phyloP scores from a whole-genome alignment of 2,329 filamentous ascomycete genomes.

The Metarhizium sp. region DNA sequence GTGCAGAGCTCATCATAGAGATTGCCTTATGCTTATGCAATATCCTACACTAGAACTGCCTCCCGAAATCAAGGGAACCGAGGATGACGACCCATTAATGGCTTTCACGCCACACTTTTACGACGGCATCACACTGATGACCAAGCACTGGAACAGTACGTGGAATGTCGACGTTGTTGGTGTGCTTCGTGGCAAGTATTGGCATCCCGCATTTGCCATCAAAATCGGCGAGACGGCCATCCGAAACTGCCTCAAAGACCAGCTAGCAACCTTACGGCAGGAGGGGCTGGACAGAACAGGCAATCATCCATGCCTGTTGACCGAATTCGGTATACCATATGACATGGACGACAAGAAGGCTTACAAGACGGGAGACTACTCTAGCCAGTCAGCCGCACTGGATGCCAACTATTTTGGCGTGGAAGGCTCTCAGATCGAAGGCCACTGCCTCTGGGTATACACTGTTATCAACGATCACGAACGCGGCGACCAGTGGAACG shows the following conservation, averaged over 20 bases:
- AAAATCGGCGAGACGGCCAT: slow-evolving; percentile 91
- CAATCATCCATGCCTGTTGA: slow-evolving; percentile 79
- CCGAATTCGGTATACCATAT: slow-evolving; percentile 95
- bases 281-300: slow-evolving; percentile 88
- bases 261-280: slow-evolving; percentile 70
- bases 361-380: slow-evolving; percentile 92
- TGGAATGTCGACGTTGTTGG: slow-evolving; percentile 98
- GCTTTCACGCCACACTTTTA: slow-evolving; percentile 95
- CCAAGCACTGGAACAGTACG: slow-evolving; percentile 95
- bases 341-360: slow-evolving; percentile 97
- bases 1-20: slow-evolving; percentile 66
- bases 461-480: slow-evolving; percentile 73
- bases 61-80: slow-evolving; percentile 75
- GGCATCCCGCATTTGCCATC: slow-evolving; percentile 82
- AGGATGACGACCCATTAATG: slow-evolving; percentile 82
- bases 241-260: slow-evolving; percentile 83
- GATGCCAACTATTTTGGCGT: slow-evolving; percentile 94
- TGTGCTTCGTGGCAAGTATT: slow-evolving; percentile 78
- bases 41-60: slow-evolving; percentile 88
- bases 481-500: slow-evolving; percentile 93
- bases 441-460: slow-evolving; percentile 87
- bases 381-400: slow-evolving; percentile 82
- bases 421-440: slow-evolving; percentile 74
- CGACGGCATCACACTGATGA: slow-evolving; percentile 92
- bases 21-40: slow-evolving; percentile 83